Percentiles rank a stretch among this genome's conserved stretches.
Conservation (phyloP, 345 rosid species). For the Pistacia vera region DNA sequence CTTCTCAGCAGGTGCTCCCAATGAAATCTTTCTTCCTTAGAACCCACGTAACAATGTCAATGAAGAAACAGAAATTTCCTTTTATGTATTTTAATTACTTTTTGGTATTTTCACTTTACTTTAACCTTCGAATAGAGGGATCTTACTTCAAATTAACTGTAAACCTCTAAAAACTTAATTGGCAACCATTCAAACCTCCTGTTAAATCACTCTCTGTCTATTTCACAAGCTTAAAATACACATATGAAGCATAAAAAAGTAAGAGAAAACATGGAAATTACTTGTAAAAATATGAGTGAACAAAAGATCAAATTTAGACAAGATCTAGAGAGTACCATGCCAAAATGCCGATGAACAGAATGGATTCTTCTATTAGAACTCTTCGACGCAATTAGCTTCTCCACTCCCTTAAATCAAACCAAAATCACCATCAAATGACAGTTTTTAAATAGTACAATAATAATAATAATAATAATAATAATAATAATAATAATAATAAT, state of each 20-base stretch:
- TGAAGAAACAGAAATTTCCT: too few species aligned
- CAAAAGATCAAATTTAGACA: neutral
- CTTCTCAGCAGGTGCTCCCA: too few species aligned
- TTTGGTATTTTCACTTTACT: too few species aligned
- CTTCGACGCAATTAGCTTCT: conserved; percentile 95
- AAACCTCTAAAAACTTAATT: too few species aligned
- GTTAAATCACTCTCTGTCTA: neutral
- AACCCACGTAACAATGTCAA: too few species aligned
- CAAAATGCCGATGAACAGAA: conserved; percentile 93
- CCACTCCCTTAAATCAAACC: conserved; percentile 73
- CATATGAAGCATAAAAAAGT: neutral
- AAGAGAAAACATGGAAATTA: neutral
- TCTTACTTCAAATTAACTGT: too few species aligned
- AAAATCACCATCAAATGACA: neutral
- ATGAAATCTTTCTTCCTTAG: too few species aligned
- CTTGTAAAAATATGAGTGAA: too few species aligned
- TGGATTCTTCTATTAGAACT: conserved; percentile 94
- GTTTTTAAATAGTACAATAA: neutral
- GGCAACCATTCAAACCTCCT: too few species aligned
- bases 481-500: too few species aligned
- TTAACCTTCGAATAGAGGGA: neutral
- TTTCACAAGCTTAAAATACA: neutral
- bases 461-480: too few species aligned
- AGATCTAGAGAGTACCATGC: conserved; percentile 57
- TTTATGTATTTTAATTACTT: too few species aligned